Percentiles rank a stretch among this genome's conserved stretches.
These are phyloP conservation scores for Cladophialophora chaetospira DNA, from an alignment of 2,329 filamentous ascomycete genomes.

Conservation along the genomic window DNA sequence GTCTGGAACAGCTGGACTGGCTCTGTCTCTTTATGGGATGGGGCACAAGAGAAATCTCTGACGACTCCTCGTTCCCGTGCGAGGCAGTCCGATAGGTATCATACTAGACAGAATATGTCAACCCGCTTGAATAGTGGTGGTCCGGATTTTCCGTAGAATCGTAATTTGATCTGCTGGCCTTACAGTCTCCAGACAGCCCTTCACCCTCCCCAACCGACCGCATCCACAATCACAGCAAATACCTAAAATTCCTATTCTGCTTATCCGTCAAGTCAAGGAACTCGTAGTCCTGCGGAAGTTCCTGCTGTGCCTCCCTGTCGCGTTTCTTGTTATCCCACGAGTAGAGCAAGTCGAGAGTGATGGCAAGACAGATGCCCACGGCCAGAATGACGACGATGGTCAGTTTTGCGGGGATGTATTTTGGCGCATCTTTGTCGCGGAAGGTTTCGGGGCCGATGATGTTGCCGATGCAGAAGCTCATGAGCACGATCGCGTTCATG, in stretches of 20 bases:
- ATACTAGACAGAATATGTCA: no score
- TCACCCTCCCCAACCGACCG: neutral
- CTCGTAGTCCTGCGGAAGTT: constrained; percentile 32
- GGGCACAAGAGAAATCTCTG: no score
- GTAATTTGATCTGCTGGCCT: no score
- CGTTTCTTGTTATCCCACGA: constrained; percentile 38
- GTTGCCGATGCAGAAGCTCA: constrained; percentile 47
- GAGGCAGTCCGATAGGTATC: no score
- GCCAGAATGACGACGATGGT: constrained; percentile 44
- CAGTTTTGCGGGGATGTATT: constrained; percentile 45
- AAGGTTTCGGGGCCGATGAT: constrained; percentile 51
- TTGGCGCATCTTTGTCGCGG: constrained; percentile 44
- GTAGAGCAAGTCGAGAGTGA: constrained; percentile 36
- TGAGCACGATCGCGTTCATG: constrained; percentile 49
- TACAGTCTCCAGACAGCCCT: neutral
- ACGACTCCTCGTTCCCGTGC: no score
- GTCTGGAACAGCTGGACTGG: no score
- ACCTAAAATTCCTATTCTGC: constrained; percentile 36
- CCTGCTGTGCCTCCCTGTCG: constrained; percentile 29
- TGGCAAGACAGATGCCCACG: constrained; percentile 35
- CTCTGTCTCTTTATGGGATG: no score
- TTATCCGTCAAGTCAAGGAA: constrained; percentile 40
- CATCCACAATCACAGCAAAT: constrained; percentile 13
- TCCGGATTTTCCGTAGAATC: no score
- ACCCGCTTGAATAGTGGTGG: no score